Conservation (phyloP, 805 yeast species). For the Candida broadrunensis region DNA sequence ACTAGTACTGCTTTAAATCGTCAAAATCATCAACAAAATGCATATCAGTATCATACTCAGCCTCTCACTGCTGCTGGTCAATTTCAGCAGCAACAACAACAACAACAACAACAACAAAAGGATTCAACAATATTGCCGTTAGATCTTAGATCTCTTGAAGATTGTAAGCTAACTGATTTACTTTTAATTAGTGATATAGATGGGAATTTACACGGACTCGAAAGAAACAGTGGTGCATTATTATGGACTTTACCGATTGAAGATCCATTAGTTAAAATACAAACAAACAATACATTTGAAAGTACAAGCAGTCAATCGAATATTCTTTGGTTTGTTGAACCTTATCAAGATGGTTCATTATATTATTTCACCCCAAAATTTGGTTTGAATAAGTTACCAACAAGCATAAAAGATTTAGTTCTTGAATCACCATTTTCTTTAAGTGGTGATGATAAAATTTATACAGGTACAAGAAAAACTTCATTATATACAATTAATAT, state of each 20-base stretch:
- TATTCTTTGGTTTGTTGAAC: constrained; percentile 85
- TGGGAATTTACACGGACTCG: constrained; percentile 80
- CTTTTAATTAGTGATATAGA: constrained; percentile 78
- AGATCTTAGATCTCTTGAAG: constrained; percentile 38
- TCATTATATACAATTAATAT: constrained; percentile 73
- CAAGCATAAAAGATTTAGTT: constrained; percentile 74
- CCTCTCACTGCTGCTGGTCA: neutral
- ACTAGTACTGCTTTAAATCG: neutral
- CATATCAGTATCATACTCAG: neutral
- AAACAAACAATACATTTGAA: constrained; percentile 15
- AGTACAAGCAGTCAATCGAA: constrained; percentile 15
- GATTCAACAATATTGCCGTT: constrained; percentile 26
- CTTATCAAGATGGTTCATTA: constrained; percentile 77
- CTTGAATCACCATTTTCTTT: constrained; percentile 83
- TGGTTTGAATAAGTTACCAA: constrained; percentile 81
- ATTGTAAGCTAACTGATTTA: constrained; percentile 53
- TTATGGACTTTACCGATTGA: constrained; percentile 74
- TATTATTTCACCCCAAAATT: constrained; percentile 72
- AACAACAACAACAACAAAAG: neutral
- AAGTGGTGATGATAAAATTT: constrained; percentile 71
- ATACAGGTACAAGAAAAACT: constrained; percentile 81
- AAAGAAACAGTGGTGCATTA: constrained; percentile 68
- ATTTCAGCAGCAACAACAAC: constrained; percentile 2
- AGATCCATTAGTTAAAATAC: constrained; percentile 55
- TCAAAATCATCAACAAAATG: constrained; percentile 1